Evolutionary conservation across 2,329 filamentous ascomycete genomes (phyloP), one percentile per base, ranked within the genome.

Genomic region (Elsinoe batatas): DNA sequence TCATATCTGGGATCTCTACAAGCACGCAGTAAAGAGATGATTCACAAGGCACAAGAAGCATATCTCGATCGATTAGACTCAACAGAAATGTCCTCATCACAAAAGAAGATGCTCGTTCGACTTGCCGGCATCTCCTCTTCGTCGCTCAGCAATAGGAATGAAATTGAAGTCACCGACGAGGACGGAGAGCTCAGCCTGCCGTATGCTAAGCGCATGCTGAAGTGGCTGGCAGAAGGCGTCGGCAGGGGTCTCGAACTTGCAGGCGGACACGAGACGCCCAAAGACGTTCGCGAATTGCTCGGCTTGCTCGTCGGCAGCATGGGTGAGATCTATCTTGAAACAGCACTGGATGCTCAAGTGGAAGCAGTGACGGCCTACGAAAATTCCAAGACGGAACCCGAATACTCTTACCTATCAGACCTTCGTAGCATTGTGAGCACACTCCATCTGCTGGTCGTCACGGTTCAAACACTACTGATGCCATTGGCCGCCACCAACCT

Each of bases 161-260:
- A 95, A 53, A 89, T 95, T 57, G 91, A 95, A 67, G 87, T 97
- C 32, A 84, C 85, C 0, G 93, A 97, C 58, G 84, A 91, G 65
- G 91, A 98, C 65, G 93, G 93, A 33, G 78, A 83, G 56, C 75
- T 97, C 22, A 91, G 84, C 62, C 76, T 94, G 3, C 77, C 82
- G n/a, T 90, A 87, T 68, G 88, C 91, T n/a, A 97, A 97, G 72
- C 82, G 93, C 57, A 98, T 98, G 91, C 79, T 98, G 58, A 94
- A 88, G 67, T 98, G 93, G 93, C 76, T 98, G 38, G 93, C 93
- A 2, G 93, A 98, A 74, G 90, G 88, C 59, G 91, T 98, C 20
- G 87, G 93, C 37, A 80, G 93, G 60, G 89, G 90, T 0, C 77
- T 98, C 8, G 93, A 98, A 69, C 77, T 98, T n/a, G 90, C 88